Conservation (phyloP, 2,329 filamentous ascomycete genomes). For the Stagonosporopsis rhizophila region DNA sequence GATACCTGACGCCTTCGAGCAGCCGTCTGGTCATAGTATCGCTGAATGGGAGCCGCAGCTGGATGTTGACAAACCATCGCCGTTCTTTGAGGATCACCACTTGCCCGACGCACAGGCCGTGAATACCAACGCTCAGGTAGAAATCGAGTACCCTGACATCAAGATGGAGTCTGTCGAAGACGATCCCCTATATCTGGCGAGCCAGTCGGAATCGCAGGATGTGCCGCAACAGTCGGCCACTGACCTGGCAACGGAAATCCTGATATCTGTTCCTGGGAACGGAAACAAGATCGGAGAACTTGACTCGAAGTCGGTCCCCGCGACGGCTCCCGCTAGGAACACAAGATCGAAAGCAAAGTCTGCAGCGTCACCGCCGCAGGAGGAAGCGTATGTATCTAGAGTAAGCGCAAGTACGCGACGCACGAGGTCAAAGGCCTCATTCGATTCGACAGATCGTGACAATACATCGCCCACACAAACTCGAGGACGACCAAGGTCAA, state of each 20-base stretch:
- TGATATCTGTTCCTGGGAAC: slow-evolving; percentile 29
- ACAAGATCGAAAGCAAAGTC: slow-evolving; percentile 43
- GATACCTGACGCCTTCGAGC: not conserved
- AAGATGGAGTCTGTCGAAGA: slow-evolving; percentile 45
- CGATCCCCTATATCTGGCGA: slow-evolving; percentile 12
- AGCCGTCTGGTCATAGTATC: not conserved
- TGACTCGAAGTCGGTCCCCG: slow-evolving; percentile 28
- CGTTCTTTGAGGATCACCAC: slow-evolving; percentile 17
- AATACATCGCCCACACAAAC: slow-evolving; percentile 29
- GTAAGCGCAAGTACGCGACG: slow-evolving; percentile 15
- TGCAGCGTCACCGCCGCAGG: slow-evolving; percentile 30
- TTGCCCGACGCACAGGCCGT: not conserved
- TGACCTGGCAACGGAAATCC: slow-evolving; percentile 15
- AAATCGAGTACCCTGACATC: slow-evolving; percentile 24
- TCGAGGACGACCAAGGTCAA: slow-evolving; percentile 21
- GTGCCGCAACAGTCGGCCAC: not conserved
- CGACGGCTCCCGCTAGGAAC: slow-evolving; percentile 38
- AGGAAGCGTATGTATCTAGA: slow-evolving; percentile 19
- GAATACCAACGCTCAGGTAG: not conserved
- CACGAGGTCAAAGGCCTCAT: slow-evolving; percentile 27
- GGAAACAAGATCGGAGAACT: slow-evolving; percentile 32
- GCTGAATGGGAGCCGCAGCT: slow-evolving; percentile 13
- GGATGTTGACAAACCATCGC: slow-evolving; percentile 12
- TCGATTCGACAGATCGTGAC: slow-evolving; percentile 23
- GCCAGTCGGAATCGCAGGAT: slow-evolving; percentile 11